Base-by-base conservation (phyloP, 208 protist genomes). In the Acanthamoeba triangularis region DNA sequence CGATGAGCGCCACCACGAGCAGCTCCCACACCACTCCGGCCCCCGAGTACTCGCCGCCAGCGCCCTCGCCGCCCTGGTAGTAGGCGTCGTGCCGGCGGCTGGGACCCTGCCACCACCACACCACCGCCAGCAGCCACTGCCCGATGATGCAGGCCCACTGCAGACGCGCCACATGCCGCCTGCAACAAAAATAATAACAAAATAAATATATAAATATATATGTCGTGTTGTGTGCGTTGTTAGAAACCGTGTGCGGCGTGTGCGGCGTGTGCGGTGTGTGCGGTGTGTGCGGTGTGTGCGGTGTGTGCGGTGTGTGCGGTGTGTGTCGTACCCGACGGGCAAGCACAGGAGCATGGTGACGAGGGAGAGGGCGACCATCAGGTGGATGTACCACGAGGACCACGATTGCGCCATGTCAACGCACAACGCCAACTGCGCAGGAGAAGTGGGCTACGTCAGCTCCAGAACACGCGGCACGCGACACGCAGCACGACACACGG, bases 111-210 rank as follows among this genome's bases (percentile, higher is more conserved):
- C 69, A 78, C 69, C 69, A 78, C 69, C 69, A 78, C 16, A 78
- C 6, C 69, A 78, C 69, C 16, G 69, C 25, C 37, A 88, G 47
- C 44, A 88, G 54, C 80, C 80, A 88, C 80, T 88, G 80, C 13
- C 30, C 35, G 35, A 88, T 37, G 44, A 88, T 88, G 80, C 80
- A 65, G 23, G 35, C 80, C 54, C 54, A 5, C 54, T 88, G 80
- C 47, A 88, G 16, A 25, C 54, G 11, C 44, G 28, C 49, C 54
- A 63, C 35, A 6, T 49, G 80, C 80, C 54, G 35, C 47, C 80
- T 88, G 18, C 35, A 6, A 8, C 0, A 1, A 61, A 1, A 61
- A 61, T 2, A 1, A 61, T 6, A 61, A 61, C 11, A 61, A 61
- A 23, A 6, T 25, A 59, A 59, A 59, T 59, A 16, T 16, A 18